Evolutionary conservation across 2,329 filamentous ascomycete species (phyloP).

Genomic region (Colletotrichum tropicicola): DNA sequence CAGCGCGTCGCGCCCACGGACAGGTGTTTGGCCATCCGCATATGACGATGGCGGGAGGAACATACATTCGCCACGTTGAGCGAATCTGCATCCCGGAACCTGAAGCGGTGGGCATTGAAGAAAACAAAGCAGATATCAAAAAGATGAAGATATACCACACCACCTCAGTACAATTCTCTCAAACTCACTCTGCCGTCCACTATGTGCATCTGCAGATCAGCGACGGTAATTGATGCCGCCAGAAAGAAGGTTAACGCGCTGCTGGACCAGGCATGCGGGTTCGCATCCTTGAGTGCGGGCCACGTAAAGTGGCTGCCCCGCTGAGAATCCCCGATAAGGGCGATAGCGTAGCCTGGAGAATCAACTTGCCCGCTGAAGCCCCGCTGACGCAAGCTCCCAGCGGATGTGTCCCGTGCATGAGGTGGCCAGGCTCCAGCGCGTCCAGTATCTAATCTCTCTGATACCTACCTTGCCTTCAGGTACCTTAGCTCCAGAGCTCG

Average conservation of each 20-base stretch:
- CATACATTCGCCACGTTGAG: not conserved
- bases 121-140: not conserved
- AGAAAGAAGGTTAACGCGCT: too few relatives aligned
- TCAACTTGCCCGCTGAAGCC: not conserved
- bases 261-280: not conserved
- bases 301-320: not conserved
- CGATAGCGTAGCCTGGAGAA: not conserved
- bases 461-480: not conserved
- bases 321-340: constrained; percentile 2
- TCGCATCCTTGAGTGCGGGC: not conserved
- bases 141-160: not conserved
- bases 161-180: too few relatives aligned
- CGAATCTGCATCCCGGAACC: not conserved
- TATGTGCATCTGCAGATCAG: too few relatives aligned
- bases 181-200: too few relatives aligned
- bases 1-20: not conserved
- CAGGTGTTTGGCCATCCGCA: not conserved
- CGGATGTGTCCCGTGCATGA: constrained; percentile 9
- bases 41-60: not conserved
- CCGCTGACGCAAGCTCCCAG: constrained; percentile 23
- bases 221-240: too few relatives aligned
- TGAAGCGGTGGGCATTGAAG: not conserved
- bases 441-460: too few relatives aligned
- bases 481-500: constrained; percentile 18
- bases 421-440: not conserved